These are phyloP conservation scores for Suhomyces panamericanus DNA, from an alignment of 1,139 yeast species.

Conservation along the genomic window DNA sequence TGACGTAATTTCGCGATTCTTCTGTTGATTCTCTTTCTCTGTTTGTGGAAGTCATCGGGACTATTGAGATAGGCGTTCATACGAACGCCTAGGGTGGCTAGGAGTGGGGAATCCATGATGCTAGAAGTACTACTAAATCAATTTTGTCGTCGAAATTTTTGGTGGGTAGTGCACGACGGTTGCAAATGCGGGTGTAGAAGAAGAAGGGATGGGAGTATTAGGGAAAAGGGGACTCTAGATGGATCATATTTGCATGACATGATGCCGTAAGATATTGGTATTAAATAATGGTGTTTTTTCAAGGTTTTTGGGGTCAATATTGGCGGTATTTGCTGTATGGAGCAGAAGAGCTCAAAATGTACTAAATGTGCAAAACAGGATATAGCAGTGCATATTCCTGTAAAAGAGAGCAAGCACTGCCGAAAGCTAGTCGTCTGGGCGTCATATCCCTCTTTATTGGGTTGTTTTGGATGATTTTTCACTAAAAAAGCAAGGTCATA, in stretches of 20 bases:
- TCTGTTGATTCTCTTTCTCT: slow-evolving; percentile 47
- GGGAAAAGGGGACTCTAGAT: background rate
- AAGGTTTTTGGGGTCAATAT: too few relatives aligned
- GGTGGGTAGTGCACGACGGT: slow-evolving; percentile 6
- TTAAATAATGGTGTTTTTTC: too few relatives aligned
- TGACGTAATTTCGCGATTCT: slow-evolving; percentile 57
- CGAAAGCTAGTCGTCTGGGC: background rate
- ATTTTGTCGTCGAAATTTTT: slow-evolving; percentile 4
- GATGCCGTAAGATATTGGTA: too few relatives aligned
- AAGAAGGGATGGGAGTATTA: background rate
- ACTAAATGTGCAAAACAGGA: too few relatives aligned
- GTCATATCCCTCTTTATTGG: background rate
- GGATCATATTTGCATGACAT: too few relatives aligned
- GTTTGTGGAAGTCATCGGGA: slow-evolving; percentile 51
- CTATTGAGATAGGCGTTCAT: slow-evolving; percentile 50
- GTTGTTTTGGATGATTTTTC: background rate
- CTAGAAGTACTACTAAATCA: slow-evolving; percentile 1
- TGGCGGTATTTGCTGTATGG: too few relatives aligned
- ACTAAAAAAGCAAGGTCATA: too few relatives aligned
- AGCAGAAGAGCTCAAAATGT: too few relatives aligned
- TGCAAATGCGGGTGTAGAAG: slow-evolving; percentile 2
- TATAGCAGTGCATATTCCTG: too few relatives aligned
- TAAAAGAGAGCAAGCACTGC: too few relatives aligned
- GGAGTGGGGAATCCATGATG: slow-evolving; percentile 37
- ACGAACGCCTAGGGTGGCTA: slow-evolving; percentile 48